Evolutionary conservation across 148 eudicot species (phyloP).

Genomic region (Arbutus unedo): DNA sequence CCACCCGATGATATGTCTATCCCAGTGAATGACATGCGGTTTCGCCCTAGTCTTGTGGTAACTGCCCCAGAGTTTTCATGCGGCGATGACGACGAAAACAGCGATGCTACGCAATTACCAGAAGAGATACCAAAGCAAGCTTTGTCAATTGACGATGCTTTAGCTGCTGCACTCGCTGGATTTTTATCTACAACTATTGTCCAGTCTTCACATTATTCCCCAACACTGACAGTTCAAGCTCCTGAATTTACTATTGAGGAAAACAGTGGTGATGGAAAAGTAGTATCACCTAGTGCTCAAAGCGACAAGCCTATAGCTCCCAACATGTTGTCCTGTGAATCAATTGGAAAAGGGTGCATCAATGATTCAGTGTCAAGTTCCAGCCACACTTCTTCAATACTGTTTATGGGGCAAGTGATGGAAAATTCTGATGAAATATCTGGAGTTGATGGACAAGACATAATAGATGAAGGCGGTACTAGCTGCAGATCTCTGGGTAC

Average conservation of each 20-base stretch:
- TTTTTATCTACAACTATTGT: slow-evolving; percentile 42
- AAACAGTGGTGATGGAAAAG: slow-evolving; percentile 9
- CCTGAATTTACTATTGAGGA: slow-evolving; percentile 23
- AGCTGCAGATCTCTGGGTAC: slow-evolving; percentile 1
- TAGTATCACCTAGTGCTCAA: slow-evolving; percentile 15
- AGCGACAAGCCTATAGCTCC: slow-evolving; percentile 21
- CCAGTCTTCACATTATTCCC: slow-evolving; percentile 22
- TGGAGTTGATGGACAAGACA: slow-evolving; percentile 24
- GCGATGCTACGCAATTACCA: slow-evolving; percentile 29
- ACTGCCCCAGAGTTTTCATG: slow-evolving; percentile 77
- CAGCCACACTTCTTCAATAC: slow-evolving; percentile 2
- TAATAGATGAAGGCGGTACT: slow-evolving; percentile 18
- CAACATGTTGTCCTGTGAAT: slow-evolving; percentile 16
- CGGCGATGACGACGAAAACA: slow-evolving; percentile 59
- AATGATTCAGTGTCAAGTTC: slow-evolving; percentile 14
- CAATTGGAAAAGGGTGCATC: slow-evolving; percentile 5
- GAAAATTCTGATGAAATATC: slow-evolving; percentile 2
- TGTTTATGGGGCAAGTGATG: slow-evolving; percentile 11
- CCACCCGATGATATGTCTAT: slow-evolving; percentile 22
- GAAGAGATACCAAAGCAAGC: slow-evolving; percentile 41
- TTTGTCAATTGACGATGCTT: slow-evolving; percentile 71
- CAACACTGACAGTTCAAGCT: slow-evolving; percentile 24
- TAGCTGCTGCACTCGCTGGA: slow-evolving; percentile 84
- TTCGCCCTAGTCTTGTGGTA: slow-evolving; percentile 56
- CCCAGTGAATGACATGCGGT: slow-evolving; percentile 26